Conservation (phyloP, 805 yeast species). For the Phaffomyces antillensis region DNA sequence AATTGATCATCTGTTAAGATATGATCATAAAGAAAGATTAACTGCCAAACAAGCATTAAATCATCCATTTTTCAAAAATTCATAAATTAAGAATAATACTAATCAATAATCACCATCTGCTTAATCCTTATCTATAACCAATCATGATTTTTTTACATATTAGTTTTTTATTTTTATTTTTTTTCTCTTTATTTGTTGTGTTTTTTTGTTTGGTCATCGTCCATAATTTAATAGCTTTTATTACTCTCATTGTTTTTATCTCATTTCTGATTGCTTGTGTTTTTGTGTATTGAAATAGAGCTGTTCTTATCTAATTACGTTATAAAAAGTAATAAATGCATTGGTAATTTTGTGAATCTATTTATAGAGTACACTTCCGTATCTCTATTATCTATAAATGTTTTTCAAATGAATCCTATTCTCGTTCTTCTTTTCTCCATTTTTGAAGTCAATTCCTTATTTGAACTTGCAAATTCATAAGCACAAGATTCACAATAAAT, state of each 20-base stretch:
- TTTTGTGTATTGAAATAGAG: too few relatives aligned
- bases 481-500: slow-evolving; percentile 44
- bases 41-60: slow-evolving; percentile 86
- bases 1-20: slow-evolving; percentile 69
- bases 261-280: not conserved
- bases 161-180: not conserved
- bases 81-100: not conserved
- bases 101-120: too few relatives aligned
- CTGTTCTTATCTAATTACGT: too few relatives aligned
- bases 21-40: slow-evolving; percentile 82
- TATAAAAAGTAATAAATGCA: too few relatives aligned
- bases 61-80: slow-evolving; percentile 41
- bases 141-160: not conserved
- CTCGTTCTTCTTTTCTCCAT: slow-evolving; percentile 24
- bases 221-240: not conserved
- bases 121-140: not conserved
- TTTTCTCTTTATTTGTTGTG: not conserved
- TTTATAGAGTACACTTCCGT: not conserved
- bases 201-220: not conserved
- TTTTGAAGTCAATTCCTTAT: slow-evolving; percentile 1
- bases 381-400: not conserved
- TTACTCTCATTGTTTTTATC: not conserved
- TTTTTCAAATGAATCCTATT: slow-evolving; percentile 12
- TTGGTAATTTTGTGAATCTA: too few relatives aligned
- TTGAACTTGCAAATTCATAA: slow-evolving; percentile 2